Conservation (phyloP, 2,329 filamentous ascomycete genomes). For the Zalaria sp. region DNA sequence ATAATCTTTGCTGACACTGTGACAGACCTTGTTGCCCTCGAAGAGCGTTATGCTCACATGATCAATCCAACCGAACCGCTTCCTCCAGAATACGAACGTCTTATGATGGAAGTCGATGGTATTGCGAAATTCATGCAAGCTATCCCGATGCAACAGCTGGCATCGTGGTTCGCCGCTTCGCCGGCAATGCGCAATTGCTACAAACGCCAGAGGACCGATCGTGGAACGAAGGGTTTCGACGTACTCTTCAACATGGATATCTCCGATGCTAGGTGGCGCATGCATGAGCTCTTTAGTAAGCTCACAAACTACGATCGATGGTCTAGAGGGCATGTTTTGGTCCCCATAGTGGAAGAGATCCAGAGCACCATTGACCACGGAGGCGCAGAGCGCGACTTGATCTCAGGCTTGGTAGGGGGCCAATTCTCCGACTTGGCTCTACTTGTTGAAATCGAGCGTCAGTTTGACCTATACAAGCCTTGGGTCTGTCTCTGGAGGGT, state of each 20-base stretch:
- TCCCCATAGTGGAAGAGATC: slow-evolving; percentile 11
- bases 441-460: slow-evolving; percentile 9
- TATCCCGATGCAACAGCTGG: slow-evolving; percentile 10
- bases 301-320: slow-evolving; percentile 4
- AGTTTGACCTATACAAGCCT: slow-evolving; percentile 7
- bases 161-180: slow-evolving; percentile 21
- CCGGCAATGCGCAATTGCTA: slow-evolving; percentile 23
- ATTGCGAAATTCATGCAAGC: too few relatives aligned
- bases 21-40: too few relatives aligned
- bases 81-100: too few relatives aligned
- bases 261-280: neutral
- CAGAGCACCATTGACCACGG: slow-evolving; percentile 16
- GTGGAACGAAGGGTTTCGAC: too few relatives aligned
- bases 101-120: too few relatives aligned
- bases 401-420: slow-evolving; percentile 11
- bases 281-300: slow-evolving; percentile 2
- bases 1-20: too few relatives aligned
- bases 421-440: slow-evolving; percentile 15
- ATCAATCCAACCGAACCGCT: too few relatives aligned
- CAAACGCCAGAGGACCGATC: neutral
- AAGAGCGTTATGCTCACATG: too few relatives aligned
- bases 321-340: slow-evolving; percentile 8
- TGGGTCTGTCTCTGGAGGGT: slow-evolving; percentile 1
- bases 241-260: too few relatives aligned
- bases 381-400: slow-evolving; percentile 8